A percentile compares a stretch with the other conserved stretches of the same genome.
phyloP scores from a whole-genome alignment of 306 rosid genomes.

The Castanea crenata region DNA sequence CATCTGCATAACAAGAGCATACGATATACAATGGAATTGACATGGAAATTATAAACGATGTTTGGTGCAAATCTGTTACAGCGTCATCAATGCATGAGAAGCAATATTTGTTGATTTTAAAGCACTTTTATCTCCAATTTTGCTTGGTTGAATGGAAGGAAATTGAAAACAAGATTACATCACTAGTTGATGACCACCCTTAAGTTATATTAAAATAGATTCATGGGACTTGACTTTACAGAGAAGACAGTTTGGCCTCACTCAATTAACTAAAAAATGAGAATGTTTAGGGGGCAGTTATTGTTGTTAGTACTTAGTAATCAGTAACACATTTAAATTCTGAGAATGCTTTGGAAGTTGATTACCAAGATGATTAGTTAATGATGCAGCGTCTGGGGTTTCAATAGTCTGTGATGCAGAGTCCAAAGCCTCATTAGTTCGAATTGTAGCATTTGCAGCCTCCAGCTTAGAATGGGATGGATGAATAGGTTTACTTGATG shows the following conservation, averaged over 20 bases:
- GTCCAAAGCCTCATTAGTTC: slow-evolving; percentile 8
- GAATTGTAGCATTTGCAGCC: background rate
- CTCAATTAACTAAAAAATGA: slow-evolving; percentile 2
- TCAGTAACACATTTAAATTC: background rate
- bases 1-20: slow-evolving; percentile 26
- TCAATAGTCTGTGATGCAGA: slow-evolving; percentile 23
- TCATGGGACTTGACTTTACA: background rate
- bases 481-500: slow-evolving; percentile 22
- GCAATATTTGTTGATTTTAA: background rate
- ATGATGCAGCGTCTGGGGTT: slow-evolving; percentile 20
- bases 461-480: slow-evolving; percentile 22
- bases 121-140: background rate
- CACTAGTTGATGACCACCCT: background rate
- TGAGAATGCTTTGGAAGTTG: slow-evolving; percentile 2
- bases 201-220: background rate
- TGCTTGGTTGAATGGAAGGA: background rate
- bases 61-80: background rate
- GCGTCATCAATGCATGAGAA: background rate
- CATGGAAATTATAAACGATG: background rate
- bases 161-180: background rate
- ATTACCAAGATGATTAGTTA: slow-evolving; percentile 29
- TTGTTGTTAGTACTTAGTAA: background rate
- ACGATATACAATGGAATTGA: background rate
- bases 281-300: background rate
- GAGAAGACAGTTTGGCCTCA: background rate